Evolutionary conservation across 192 early-diverging fungal species (phyloP).

Genomic region (Coemansia sp.): DNA sequence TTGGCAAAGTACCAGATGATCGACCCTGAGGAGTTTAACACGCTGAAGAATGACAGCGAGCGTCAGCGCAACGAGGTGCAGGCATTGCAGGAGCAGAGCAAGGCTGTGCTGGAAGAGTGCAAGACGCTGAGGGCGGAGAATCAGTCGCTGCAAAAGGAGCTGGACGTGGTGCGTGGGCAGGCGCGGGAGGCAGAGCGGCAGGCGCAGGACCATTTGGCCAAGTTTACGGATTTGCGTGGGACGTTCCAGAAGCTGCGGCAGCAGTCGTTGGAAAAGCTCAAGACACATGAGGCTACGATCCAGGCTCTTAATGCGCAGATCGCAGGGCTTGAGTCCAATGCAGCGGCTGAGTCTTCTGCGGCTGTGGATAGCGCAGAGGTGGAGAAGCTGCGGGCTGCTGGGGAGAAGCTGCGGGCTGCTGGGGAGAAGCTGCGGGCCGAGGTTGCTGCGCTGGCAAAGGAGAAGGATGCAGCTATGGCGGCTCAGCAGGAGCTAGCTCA

Average conservation of each 20-base stretch:
- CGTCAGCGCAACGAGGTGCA: constrained; percentile 27
- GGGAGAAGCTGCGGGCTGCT: constrained; percentile 18
- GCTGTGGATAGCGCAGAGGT: neutral
- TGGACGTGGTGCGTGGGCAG: constrained; percentile 5
- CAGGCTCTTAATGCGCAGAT: constrained; percentile 30
- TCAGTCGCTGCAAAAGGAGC: neutral
- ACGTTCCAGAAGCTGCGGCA: constrained; percentile 45
- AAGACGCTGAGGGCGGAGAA: constrained; percentile 20
- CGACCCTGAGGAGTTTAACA: constrained; percentile 74
- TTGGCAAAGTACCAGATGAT: constrained; percentile 76
- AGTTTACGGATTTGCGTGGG: constrained; percentile 29
- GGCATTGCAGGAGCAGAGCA: constrained; percentile 4
- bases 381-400: constrained; percentile 10
- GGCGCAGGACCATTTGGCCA: constrained; percentile 22
- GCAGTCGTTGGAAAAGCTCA: constrained; percentile 41
- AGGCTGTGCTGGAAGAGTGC: neutral
- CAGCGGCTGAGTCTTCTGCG: constrained; percentile 6
- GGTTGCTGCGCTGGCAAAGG: constrained; percentile 27
- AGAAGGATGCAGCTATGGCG: constrained; percentile 47
- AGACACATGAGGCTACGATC: constrained; percentile 30
- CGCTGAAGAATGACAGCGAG: constrained; percentile 59
- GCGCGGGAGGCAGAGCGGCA: constrained; percentile 1
- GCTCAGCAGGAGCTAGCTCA: constrained; percentile 29
- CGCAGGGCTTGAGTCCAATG: constrained; percentile 12
- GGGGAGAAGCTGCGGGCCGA: constrained; percentile 24